phyloP scores from a whole-genome alignment of 169 alveolate species.

The Miamiensis avidus region DNA sequence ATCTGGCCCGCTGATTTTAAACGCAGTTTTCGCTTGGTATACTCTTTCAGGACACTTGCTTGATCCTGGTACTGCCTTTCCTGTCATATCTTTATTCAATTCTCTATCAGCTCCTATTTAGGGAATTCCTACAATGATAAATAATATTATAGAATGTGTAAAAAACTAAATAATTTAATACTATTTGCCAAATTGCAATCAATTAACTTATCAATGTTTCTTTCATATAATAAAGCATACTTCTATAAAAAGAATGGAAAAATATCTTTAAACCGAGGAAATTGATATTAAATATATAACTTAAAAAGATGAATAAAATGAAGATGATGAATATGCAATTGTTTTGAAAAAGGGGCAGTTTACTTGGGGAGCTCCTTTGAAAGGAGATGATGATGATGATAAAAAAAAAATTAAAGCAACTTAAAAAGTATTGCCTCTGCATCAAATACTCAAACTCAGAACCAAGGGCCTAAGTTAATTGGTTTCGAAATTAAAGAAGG shows the following conservation, averaged over 20 bases:
- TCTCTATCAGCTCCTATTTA: slow-evolving; percentile 52
- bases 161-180: no score
- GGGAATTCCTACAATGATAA: slow-evolving; percentile 45
- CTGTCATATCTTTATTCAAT: slow-evolving; percentile 49
- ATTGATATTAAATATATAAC: slow-evolving; percentile 34
- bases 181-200: no score
- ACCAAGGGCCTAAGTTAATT: neutral
- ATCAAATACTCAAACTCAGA: neutral
- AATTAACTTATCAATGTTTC: no score
- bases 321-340: slow-evolving; percentile 33
- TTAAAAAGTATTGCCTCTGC: neutral
- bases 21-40: slow-evolving; percentile 51
- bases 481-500: no score
- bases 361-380: slow-evolving; percentile 48
- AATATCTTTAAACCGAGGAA: slow-evolving; percentile 42
- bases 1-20: slow-evolving; percentile 56
- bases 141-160: slow-evolving; percentile 43
- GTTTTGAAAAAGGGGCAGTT: slow-evolving; percentile 47
- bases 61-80: slow-evolving; percentile 43
- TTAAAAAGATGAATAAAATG: slow-evolving; percentile 12
- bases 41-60: slow-evolving; percentile 35
- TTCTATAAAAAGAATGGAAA: slow-evolving; percentile 54
- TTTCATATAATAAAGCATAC: neutral
- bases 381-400: slow-evolving; percentile 13
- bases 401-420: slow-evolving; percentile 22